Evolutionary conservation across 2,329 filamentous ascomycete species (phyloP).

Genomic region (Fusarium sp.): DNA sequence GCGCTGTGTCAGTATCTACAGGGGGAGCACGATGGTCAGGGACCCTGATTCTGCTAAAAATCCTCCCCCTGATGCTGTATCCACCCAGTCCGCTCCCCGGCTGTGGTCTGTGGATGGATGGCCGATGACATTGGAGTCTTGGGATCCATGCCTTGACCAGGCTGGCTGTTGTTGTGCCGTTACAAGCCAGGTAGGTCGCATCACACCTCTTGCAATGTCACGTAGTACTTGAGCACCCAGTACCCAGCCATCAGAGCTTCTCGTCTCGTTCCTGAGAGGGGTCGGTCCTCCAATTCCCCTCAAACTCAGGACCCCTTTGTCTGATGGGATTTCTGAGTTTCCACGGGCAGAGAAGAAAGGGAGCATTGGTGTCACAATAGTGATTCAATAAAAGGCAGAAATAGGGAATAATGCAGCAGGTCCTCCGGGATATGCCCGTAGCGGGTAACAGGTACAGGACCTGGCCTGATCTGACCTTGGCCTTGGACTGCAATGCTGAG

Average conservation of each 20-base stretch:
- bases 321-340: conserved; percentile 26
- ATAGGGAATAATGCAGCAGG: background rate
- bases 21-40: conserved; percentile 38
- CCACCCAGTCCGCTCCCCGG: conserved; percentile 20
- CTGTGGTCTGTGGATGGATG: conserved; percentile 21
- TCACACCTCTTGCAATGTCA: conserved; percentile 16
- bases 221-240: conserved; percentile 28
- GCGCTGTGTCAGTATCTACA: conserved; percentile 44
- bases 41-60: conserved; percentile 40
- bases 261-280: conserved; percentile 23
- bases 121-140: conserved; percentile 20
- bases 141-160: conserved; percentile 37
- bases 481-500: conserved; percentile 21
- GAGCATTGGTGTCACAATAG: conserved; percentile 6
- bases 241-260: conserved; percentile 32
- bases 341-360: background rate
- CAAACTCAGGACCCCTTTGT: conserved; percentile 46
- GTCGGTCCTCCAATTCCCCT: conserved; percentile 47
- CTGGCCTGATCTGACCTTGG: conserved; percentile 5
- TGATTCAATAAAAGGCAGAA: background rate
- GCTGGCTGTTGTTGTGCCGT: conserved; percentile 28
- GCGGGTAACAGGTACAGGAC: conserved; percentile 17
- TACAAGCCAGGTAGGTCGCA: conserved; percentile 36
- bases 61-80: conserved; percentile 32
- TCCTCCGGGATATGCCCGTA: conserved; percentile 29